Evolutionary conservation across 2,329 filamentous ascomycete genomes (phyloP).

Genomic region (Waltergamsia citrina): DNA sequence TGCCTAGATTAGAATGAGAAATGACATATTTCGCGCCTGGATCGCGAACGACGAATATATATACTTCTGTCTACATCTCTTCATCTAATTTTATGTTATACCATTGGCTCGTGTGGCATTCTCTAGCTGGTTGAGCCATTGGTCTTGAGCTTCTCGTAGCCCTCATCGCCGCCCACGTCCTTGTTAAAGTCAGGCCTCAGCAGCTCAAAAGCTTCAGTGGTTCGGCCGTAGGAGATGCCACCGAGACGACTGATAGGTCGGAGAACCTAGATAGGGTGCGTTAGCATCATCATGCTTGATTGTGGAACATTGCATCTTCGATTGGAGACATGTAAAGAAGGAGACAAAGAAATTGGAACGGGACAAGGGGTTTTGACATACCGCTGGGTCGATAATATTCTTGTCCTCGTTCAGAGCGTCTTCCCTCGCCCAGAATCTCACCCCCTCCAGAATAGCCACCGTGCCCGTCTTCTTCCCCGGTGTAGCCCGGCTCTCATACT

Average conservation of each 20-base stretch:
- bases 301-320: too few relatives aligned
- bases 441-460: constrained; percentile 71
- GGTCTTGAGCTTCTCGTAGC: constrained; percentile 43
- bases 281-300: too few relatives aligned
- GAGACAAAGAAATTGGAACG: too few relatives aligned
- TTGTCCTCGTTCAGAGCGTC: constrained; percentile 76
- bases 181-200: constrained; percentile 49
- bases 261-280: constrained; percentile 55
- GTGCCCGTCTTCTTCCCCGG: constrained; percentile 69
- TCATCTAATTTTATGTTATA: neutral
- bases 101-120: neutral
- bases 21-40: neutral
- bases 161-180: constrained; percentile 42
- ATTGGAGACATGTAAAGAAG: too few relatives aligned
- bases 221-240: constrained; percentile 74
- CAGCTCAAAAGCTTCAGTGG: constrained; percentile 63
- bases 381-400: constrained; percentile 62
- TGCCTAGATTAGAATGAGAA: neutral
- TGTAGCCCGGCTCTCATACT: constrained; percentile 64
- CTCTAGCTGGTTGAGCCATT: neutral
- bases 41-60: too few relatives aligned
- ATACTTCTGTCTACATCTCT: too few relatives aligned
- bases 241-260: constrained; percentile 71
- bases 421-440: constrained; percentile 80
- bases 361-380: constrained; percentile 30